Conservation (phyloP, 305 asterid species). For the Fraxinus platypoda region DNA sequence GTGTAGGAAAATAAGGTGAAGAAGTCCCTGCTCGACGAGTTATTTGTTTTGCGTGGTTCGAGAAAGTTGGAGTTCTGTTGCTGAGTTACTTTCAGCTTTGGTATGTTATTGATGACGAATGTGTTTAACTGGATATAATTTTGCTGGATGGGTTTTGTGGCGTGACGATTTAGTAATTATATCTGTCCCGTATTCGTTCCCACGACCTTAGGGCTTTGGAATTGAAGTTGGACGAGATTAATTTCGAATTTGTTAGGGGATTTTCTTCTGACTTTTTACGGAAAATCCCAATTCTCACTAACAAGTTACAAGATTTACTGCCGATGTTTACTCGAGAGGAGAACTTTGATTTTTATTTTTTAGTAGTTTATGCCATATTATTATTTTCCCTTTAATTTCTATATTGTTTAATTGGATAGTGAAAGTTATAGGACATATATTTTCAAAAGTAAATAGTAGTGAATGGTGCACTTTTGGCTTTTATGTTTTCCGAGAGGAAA, state of each 20-base stretch:
- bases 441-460: neutral
- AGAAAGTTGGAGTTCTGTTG: conserved; percentile 19
- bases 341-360: neutral
- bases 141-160: conserved; percentile 6
- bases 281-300: neutral
- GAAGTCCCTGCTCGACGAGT: conserved; percentile 22
- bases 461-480: neutral
- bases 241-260: neutral
- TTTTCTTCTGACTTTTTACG: neutral
- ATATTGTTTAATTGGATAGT: neutral
- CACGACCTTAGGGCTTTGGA: neutral
- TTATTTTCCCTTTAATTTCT: neutral
- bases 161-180: conserved; percentile 1
- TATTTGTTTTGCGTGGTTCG: conserved; percentile 24
- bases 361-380: neutral
- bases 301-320: neutral
- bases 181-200: neutral
- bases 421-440: neutral
- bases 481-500: neutral
- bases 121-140: neutral
- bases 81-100: conserved; percentile 13
- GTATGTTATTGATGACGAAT: conserved; percentile 22
- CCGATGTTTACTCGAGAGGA: neutral
- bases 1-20: neutral
- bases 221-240: neutral